A percentile compares a stretch with the other conserved stretches of the same genome.
These are phyloP conservation scores for Lodderomyces orthopsilosis DNA, from an alignment of 1,139 yeast species.

Conservation along the genomic window DNA sequence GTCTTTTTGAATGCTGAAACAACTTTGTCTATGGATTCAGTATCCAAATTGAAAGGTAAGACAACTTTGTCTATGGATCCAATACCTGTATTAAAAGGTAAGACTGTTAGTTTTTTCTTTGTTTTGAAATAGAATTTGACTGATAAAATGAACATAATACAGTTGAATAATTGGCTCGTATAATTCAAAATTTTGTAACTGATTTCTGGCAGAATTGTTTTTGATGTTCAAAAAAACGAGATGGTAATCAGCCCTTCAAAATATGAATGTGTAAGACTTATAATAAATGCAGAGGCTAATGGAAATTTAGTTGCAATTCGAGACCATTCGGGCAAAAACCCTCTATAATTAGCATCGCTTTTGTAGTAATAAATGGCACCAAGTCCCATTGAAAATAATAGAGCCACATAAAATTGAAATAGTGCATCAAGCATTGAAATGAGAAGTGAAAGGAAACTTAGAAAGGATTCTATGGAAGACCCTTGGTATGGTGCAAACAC, in stretches of 20 bases:
- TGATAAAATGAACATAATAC: slow-evolving; percentile 18
- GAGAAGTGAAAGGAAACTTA: neutral
- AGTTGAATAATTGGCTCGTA: slow-evolving; percentile 5
- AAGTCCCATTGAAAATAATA: slow-evolving; percentile 39
- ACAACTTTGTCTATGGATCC: slow-evolving; percentile 20
- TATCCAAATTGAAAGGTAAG: no score
- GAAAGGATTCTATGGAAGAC: slow-evolving; percentile 6
- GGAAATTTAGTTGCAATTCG: slow-evolving; percentile 19
- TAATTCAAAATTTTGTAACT: neutral
- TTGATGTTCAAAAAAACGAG: neutral
- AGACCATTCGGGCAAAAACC: slow-evolving; percentile 22
- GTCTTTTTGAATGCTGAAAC: slow-evolving; percentile 29
- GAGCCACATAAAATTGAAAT: slow-evolving; percentile 16
- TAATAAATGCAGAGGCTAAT: slow-evolving; percentile 11
- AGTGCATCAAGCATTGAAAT: slow-evolving; percentile 7
- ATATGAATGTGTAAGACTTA: no score
- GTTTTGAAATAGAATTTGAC: slow-evolving; percentile 29
- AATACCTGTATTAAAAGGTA: slow-evolving; percentile 24
- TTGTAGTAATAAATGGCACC: slow-evolving; percentile 35
- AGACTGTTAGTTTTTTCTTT: slow-evolving; percentile 25
- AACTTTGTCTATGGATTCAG: slow-evolving; percentile 19
- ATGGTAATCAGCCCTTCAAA: neutral
- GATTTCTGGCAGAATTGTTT: neutral
- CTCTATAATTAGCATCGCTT: slow-evolving; percentile 26
- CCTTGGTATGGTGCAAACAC: slow-evolving; percentile 8